Base-by-base conservation (phyloP, 169 alveolate species). In the Plasmodium billcollinsi region DNA sequence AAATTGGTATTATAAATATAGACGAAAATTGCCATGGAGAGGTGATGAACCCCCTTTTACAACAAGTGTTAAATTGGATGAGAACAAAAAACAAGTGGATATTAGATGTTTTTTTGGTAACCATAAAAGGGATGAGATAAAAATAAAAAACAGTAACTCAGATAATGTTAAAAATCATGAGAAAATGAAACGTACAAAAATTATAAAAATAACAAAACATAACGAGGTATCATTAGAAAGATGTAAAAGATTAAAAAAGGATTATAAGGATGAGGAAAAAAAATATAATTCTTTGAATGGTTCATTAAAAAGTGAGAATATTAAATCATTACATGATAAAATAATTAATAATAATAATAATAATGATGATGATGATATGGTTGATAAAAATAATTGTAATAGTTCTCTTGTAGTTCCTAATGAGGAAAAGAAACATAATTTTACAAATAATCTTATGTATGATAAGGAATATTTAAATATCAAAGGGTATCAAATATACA, bases 401-500 rank as follows among this genome's bases (percentile, higher is more conserved):
- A 74, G 12, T 24, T 33, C n/a, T 65, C 20, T 29, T 2, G 0
- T 20, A 2, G 43, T n/a, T 58, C 2, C 2, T 14, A 18, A 18
- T 11, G 52, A 24, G 24, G 73, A 63, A 76, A 76, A 76, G 11
- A 11, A 15, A 24, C 69, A 70, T 33, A 49, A 26, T 29, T 21
- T 63, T 20, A 26, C 5, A 39, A 66, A 26, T 21, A 15, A 15
- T 29, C 12, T 15, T 47, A 20, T 26, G 3, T 49, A 6, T 29
- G 47, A 69, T 56, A 43, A 15, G 15, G 39, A 80, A 15, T 11
- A 80, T 24, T 39, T 80, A 39, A 54, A 49, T n/a, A 56, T 69
- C 4, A 52, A 72, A 50, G 93, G 93, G 3, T 93, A 93, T 66
- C 90, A 92, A 45, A 76, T 89, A 2, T 93, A 93, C 80, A 80